These are phyloP conservation scores for Hyphopichia wangnamkhiaoensis DNA, from an alignment of 1,139 yeast genomes.

Conservation along the genomic window DNA sequence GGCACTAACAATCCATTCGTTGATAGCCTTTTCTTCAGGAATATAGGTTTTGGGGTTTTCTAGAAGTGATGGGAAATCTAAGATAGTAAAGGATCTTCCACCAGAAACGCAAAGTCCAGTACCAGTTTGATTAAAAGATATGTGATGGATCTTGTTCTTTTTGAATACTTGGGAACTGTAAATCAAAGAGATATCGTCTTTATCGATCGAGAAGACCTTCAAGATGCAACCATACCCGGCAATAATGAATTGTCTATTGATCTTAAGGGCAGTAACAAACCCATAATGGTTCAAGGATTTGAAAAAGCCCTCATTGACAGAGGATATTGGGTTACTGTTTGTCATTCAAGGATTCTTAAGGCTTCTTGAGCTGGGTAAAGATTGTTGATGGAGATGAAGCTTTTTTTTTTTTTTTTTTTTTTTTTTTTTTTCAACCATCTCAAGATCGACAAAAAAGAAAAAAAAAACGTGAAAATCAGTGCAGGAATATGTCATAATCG, in stretches of 20 bases:
- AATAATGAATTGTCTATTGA: conserved; percentile 41
- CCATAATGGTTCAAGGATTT: conserved; percentile 55
- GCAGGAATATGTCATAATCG: no score
- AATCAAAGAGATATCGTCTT: conserved; percentile 39
- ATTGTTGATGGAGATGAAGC: background rate
- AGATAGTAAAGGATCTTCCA: conserved; percentile 63
- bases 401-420: no score
- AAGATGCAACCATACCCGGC: conserved; percentile 77
- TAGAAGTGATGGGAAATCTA: conserved; percentile 27
- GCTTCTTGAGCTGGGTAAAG: no score
- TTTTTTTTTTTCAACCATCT: background rate
- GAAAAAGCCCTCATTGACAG: conserved; percentile 21
- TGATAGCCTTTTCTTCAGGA: conserved; percentile 48
- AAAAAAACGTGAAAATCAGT: background rate
- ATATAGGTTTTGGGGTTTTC: conserved; percentile 6
- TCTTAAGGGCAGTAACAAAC: conserved; percentile 68
- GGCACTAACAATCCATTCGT: conserved; percentile 77
- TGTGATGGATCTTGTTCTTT: conserved; percentile 79
- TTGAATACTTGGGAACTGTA: conserved; percentile 52
- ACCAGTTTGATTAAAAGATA: conserved; percentile 39
- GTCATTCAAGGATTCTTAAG: no score
- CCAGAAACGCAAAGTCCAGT: conserved; percentile 60
- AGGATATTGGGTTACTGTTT: conserved; percentile 14
- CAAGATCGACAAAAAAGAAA: background rate
- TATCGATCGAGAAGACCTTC: conserved; percentile 49